Evolutionary conservation across 306 rosid species (phyloP), one percentile per base, ranked within the genome.

Genomic region (Betula pendula): DNA sequence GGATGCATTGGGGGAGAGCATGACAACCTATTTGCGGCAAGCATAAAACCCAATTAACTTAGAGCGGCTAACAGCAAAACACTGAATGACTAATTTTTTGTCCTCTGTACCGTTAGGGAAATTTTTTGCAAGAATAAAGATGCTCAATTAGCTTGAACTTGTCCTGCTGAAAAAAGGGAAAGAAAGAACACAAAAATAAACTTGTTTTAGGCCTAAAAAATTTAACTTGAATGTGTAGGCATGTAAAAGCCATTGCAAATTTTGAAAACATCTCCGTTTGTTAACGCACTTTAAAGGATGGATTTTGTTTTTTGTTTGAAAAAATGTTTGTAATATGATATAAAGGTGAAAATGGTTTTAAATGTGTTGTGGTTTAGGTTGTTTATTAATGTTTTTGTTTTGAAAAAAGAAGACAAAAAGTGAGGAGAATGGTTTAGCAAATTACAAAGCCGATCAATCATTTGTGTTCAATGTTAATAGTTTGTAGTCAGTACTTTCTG

Each of bases 1-100:
- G 43, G 55, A 69, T 85, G 77, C 69, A 5, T 16, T 19, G 72
- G 55, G 25, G 70, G 71, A 2, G 75, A 71, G 74, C 74, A 27
- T 40, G 75, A 35, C 1, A 73, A 56, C 78, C 15, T 53, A 52
- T 22, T 44, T 55, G 66, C 83, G 68, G 50, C 86, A 85, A 78
- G 65, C 90, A 9, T 88, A 84, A 14, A 78, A 87, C 68, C 89
- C 81, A 79, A 67, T 86, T 75, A 80, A 85, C 82, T 72, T 87
- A 75, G 91, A 92, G 80, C 89, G 77, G 80, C 89, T 90, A 79
- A 76, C 93, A 56, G 72, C 81, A 72, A 76, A 92, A 85, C 89
- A 88, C 58, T 87, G 86, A 88, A 75, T 56, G 43, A 66, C 73
- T 47, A 25, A 31, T 43, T 20, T 75, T 71, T 48, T 40, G 62